Conservation (phyloP, 257 asterid genomes). For the Gentiana straminea region DNA sequence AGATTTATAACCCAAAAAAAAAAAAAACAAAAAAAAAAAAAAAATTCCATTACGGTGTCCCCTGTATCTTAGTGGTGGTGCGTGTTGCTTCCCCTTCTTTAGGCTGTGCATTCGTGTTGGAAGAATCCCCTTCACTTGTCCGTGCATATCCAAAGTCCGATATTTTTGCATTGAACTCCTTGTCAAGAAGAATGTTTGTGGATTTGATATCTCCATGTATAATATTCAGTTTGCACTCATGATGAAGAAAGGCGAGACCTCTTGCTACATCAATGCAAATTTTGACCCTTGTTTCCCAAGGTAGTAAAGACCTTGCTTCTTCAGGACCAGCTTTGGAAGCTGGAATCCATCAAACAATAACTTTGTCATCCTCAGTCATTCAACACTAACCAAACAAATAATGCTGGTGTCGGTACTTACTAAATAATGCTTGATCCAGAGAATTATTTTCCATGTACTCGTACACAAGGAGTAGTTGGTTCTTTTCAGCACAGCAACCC, state of each 20-base stretch:
- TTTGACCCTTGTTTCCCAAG: constrained; percentile 12
- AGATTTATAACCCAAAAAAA: no score
- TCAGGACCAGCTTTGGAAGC: constrained; percentile 11
- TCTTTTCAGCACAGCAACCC: constrained; percentile 16
- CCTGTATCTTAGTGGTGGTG: constrained; percentile 1
- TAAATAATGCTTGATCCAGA: constrained; percentile 13
- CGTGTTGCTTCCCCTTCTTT: constrained; percentile 11
- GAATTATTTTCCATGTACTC: constrained; percentile 17
- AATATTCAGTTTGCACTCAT: constrained; percentile 11
- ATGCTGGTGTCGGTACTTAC: background rate
- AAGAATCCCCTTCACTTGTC: constrained; percentile 3
- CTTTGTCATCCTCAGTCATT: no score
- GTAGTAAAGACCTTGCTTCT: constrained; percentile 1
- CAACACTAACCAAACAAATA: background rate
- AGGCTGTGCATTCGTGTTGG: constrained; percentile 4
- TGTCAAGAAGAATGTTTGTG: constrained; percentile 17
- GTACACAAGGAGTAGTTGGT: constrained; percentile 7
- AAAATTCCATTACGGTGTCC: constrained; percentile 11
- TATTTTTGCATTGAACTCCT: constrained; percentile 16
- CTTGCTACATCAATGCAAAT: constrained; percentile 15
- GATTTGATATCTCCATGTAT: constrained; percentile 19
- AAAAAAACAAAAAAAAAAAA: background rate
- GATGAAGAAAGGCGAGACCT: constrained; percentile 18
- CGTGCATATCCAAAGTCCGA: constrained; percentile 20
- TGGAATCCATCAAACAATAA: background rate